Base-by-base conservation (phyloP, 73 alveolate species). In the Paramecium bursaria region DNA sequence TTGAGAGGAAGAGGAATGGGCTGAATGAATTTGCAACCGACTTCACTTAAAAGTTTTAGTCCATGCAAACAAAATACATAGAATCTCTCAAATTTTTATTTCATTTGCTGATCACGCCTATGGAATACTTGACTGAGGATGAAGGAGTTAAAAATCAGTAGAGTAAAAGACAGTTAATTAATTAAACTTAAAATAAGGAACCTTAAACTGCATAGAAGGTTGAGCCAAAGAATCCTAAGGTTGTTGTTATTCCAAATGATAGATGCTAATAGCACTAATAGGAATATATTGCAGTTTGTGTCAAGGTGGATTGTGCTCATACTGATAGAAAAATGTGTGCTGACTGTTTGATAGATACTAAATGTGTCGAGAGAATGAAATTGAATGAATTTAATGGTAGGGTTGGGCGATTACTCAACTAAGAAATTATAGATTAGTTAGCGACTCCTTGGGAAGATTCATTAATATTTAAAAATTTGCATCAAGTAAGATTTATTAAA, bases 311-410 rank as follows among this genome's bases (percentile, higher is more conserved):
- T 35, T 67, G 82, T 39, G 7, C 26, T 39, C 82, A 67, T 39
- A 67, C 33, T 4, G 82, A 67, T 39, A 33, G 82, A 67, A 67
- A 67, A 42, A 67, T 67, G 82, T 67, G 82, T 67, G 82, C 82
- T 9, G 82, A 67, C 44, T 67, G 82, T 67, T 67, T 67, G 27
- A 67, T 67, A 39, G 82, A 67, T 15, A 67, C 53, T 10, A 67
- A 67, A 67, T 67, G 82, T 42, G 46, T 19, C 2, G 82, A 67
- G 9, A 67, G 82, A 67, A 67, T 67, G 82, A 67, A 67, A 23
- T 39, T 67, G 19, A 42, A 47, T 67, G 82, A 67, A 21, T 67
- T 67, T 42, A 33, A 57, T 39, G 53, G 60, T 4, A 67, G 82
- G 44, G 2, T 67, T 11, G 46, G 60, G 33, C 33, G 82, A 35